These are phyloP conservation scores for Diaporthe citri DNA, from an alignment of 2,329 filamentous ascomycete species.

Conservation along the genomic window DNA sequence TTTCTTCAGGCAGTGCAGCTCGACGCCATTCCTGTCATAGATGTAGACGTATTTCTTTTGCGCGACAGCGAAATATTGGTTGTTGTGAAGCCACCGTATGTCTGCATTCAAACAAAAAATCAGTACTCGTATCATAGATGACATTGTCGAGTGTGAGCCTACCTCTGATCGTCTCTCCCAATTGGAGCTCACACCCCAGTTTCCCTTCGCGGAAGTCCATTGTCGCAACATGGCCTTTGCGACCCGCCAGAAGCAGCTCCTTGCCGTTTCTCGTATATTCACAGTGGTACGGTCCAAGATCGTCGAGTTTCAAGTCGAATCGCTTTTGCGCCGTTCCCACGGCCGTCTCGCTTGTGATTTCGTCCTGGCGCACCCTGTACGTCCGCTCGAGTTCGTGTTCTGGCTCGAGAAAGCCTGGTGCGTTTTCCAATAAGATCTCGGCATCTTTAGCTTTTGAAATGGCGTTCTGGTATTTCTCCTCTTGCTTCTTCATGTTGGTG, in stretches of 20 bases:
- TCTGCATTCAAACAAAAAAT: constrained; percentile 58
- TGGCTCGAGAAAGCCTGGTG: constrained; percentile 86
- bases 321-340: constrained; percentile 91
- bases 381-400: constrained; percentile 91
- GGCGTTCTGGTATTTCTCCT: constrained; percentile 86
- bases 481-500: constrained; percentile 81
- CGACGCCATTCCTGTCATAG: constrained; percentile 90
- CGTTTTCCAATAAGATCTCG: constrained; percentile 92
- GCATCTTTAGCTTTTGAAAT: constrained; percentile 90
- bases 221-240: constrained; percentile 94
- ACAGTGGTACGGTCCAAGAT: constrained; percentile 86
- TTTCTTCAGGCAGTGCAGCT: constrained; percentile 91
- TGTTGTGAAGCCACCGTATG: constrained; percentile 92
- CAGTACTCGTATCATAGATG: background rate
- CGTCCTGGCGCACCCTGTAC: constrained; percentile 91
- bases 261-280: constrained; percentile 93
- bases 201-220: constrained; percentile 97
- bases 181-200: constrained; percentile 89
- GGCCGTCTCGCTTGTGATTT: constrained; percentile 80
- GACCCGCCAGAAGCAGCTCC: constrained; percentile 85
- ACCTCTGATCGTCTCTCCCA: constrained; percentile 85
- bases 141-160: background rate
- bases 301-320: constrained; percentile 87
- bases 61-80: constrained; percentile 92
- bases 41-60: constrained; percentile 98